Conservation (phyloP, 805 yeast species). For the Nematodospora valgi region DNA sequence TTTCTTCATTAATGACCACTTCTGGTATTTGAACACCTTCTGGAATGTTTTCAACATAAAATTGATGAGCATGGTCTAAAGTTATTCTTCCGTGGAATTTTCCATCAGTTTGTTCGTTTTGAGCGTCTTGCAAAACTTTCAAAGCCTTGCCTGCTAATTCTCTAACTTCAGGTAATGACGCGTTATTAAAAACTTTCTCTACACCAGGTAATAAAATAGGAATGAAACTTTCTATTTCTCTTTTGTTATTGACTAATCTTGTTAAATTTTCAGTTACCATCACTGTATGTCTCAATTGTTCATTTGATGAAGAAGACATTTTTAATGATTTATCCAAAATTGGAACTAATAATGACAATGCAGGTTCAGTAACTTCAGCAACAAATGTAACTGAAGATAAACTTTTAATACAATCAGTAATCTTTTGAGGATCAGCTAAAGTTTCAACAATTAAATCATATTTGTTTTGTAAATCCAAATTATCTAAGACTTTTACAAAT, state of each 20-base stretch:
- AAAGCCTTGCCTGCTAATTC: constrained; percentile 87
- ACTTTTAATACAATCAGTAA: constrained; percentile 83
- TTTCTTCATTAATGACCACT: constrained; percentile 4
- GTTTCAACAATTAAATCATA: constrained; percentile 80
- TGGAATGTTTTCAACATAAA: constrained; percentile 22
- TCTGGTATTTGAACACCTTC: constrained; percentile 3
- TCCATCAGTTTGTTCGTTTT: constrained; percentile 62
- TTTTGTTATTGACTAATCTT: constrained; percentile 87
- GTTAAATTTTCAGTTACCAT: constrained; percentile 94
- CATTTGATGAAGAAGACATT: constrained; percentile 87
- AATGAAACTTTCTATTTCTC: constrained; percentile 84
- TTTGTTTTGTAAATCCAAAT: constrained; percentile 86
- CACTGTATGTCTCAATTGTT: constrained; percentile 94
- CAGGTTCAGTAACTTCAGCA: constrained; percentile 97
- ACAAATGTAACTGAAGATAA: constrained; percentile 93
- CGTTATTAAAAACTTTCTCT: constrained; percentile 80
- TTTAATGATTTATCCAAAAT: constrained; percentile 86
- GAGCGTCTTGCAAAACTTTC: constrained; percentile 77
- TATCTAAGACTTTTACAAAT: constrained; percentile 82
- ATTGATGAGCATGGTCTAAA: constrained; percentile 49
- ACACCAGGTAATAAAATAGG: constrained; percentile 91
- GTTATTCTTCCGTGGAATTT: constrained; percentile 74
- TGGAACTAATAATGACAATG: constrained; percentile 85
- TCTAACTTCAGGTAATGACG: constrained; percentile 95
- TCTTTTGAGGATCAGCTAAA: constrained; percentile 84